Base-by-base conservation (phyloP, 495 filamentous ascomycete species). In the Aspergillus funiculosus region DNA sequence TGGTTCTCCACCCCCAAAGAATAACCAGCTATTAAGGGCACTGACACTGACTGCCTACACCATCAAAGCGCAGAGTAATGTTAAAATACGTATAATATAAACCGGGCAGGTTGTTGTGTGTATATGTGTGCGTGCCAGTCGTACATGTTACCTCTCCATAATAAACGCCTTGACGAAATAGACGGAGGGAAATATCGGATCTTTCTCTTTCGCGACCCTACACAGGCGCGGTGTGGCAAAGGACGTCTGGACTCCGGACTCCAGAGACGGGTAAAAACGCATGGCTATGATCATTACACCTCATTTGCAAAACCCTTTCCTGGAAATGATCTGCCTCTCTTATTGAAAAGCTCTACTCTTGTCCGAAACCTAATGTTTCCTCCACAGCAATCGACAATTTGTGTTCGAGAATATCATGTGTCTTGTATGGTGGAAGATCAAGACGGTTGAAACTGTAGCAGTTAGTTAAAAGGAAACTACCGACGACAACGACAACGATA, bases 281-380 rank as follows among this genome's bases (percentile, higher is more conserved):
- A 25, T 44, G 18, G 20, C 28, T 14, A 9, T 24, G 21, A 17
- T 36, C 24, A 43, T 35, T 36, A 32, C 43, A 38, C 22, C 14
- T 38, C 39, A 40, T 43, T 36, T 42, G 39, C 46, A 50, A 43
- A 27, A 22, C n/a, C n/a, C n/a, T n/a, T n/a, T n/a, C n/a, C 8
- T 38, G 38, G 22, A 46, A 39, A 46, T 34, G 27, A 41, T 30
- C 20, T 28, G 15, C 21, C 25, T 38, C 20, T 26, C 32, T 37
- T 30, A 49, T 24, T 17, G 18, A 19, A 24, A 42, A 42, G 18
- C 18, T 64, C 62, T 81, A 98, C 73, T 99, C 92, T 70, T 99
- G 94, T 39, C 92, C 92, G 63, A 99, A 99, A 47, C 92, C 92
- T 74, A 99, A 86, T 7, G 92, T 99, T 72, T 99, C 92, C 71